These are phyloP conservation scores for Sorghum bicolor DNA, from an alignment of 176 grass and related monocot genomes.

Conservation along the genomic window Sorghum_bicolor_NCBIv3 NC_012877.2:17141001-17141500, in stretches of 20 bases:
- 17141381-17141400: background rate
- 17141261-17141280: conserved; percentile 8
- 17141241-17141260: conserved; percentile 19
- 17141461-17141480: background rate
- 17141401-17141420: background rate
- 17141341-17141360: background rate
- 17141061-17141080: conserved; percentile 95
- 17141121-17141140: conserved; percentile 37
- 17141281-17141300: background rate
- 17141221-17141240: conserved; percentile 3
- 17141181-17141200: background rate
- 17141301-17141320: background rate
- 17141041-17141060: conserved; percentile 74
- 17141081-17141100: conserved; percentile 93
- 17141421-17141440: background rate
- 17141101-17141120: conserved; percentile 89
- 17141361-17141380: background rate
- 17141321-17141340: background rate
- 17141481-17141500: background rate
- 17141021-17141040: conserved; percentile 61
- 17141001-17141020: conserved; percentile 20
- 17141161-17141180: conserved; percentile 20
- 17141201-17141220: background rate
- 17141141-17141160: conserved; percentile 1
- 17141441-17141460: background rate